A percentile compares a stretch with the other conserved stretches of the same genome.
Evolutionary conservation across 208 protist species (phyloP).

Genomic region (Acanthamoeba divionensis): DNA sequence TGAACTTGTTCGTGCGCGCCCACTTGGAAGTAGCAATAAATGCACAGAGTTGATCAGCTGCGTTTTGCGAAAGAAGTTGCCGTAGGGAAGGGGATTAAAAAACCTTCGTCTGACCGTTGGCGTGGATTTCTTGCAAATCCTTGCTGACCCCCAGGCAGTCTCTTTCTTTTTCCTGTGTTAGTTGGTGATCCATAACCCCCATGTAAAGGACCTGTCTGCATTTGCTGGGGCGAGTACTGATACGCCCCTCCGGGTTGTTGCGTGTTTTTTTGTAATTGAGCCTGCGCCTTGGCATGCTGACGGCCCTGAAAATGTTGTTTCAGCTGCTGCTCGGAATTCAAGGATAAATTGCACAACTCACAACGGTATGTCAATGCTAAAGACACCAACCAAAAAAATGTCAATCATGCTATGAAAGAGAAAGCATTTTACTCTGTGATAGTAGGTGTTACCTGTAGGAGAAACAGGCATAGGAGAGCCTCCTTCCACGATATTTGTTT

Average conservation of each 20-base stretch:
- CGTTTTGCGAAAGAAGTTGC: too few species aligned
- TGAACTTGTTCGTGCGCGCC: too few species aligned
- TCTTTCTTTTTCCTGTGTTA: not conserved
- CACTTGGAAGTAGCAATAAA: too few species aligned
- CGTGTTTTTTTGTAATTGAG: not conserved
- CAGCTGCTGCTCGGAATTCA: slow-evolving; percentile 40
- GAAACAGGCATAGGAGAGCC: not conserved
- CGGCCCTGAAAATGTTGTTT: slow-evolving; percentile 7
- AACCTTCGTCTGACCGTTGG: not conserved
- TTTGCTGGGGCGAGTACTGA: not conserved
- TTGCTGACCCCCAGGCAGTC: not conserved
- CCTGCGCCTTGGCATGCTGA: not conserved
- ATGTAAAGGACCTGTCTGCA: not conserved
- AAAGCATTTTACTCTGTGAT: not conserved
- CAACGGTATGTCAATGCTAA: not conserved
- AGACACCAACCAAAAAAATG: not conserved
- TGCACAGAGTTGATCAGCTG: too few species aligned
- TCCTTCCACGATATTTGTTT: not conserved
- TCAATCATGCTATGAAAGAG: not conserved
- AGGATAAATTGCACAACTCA: not conserved
- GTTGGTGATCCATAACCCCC: not conserved
- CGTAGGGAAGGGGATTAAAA: too few species aligned
- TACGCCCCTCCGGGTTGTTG: not conserved
- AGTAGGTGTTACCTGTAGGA: not conserved
- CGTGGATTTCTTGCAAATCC: not conserved